Evolutionary conservation across 108 stramenopile species (phyloP).

Genomic region (Parietichytrium sp.): DNA sequence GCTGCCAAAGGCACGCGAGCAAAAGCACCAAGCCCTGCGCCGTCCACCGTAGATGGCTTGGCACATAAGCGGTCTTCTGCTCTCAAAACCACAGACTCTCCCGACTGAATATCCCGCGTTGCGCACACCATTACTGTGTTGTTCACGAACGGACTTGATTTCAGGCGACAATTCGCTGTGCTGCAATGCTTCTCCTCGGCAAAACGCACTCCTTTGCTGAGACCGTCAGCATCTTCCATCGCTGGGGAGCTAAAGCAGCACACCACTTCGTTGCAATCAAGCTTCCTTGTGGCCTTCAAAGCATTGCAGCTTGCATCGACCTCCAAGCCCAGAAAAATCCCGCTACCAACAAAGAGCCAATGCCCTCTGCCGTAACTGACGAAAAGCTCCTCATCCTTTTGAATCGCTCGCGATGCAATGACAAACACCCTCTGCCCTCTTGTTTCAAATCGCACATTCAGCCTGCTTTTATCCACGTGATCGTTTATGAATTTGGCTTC

Average conservation of each 20-base stretch:
- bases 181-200: not conserved
- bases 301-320: not conserved
- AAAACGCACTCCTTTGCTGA: not conserved
- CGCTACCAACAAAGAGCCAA: conserved; percentile 27
- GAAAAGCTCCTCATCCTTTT: conserved; percentile 28
- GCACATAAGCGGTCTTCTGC: not conserved
- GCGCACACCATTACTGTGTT: conserved; percentile 16
- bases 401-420: not conserved
- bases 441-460: not conserved
- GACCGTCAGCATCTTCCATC: conserved; percentile 3
- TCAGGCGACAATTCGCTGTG: not conserved
- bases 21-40: conserved; percentile 24
- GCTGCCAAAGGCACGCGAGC: not conserved
- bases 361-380: conserved; percentile 12
- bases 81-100: not conserved
- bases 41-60: not conserved
- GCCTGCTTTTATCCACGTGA: not conserved
- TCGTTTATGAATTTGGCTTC: conserved; percentile 34
- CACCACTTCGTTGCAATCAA: conserved; percentile 13
- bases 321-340: not conserved
- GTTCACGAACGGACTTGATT: not conserved
- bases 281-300: not conserved
- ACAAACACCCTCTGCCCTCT: not conserved
- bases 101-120: not conserved
- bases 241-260: conserved; percentile 36